Evolutionary conservation across 1,139 yeast genomes (phyloP), one percentile per base, ranked within the genome.

Genomic region (Geotrichum citri-aurantii): DNA sequence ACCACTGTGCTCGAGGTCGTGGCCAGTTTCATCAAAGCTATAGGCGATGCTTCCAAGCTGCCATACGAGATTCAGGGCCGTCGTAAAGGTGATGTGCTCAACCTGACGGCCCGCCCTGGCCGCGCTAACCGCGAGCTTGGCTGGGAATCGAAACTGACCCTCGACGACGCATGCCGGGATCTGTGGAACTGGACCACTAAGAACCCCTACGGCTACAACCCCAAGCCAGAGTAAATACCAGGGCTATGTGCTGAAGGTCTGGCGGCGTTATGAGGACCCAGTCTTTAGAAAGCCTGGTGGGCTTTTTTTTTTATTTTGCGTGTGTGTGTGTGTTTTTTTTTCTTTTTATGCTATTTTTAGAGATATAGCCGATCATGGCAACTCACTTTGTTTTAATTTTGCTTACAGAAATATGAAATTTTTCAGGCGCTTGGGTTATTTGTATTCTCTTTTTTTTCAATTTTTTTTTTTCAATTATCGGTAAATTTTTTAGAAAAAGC

Each of bases 21-120:
- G 68, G 69, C 80, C 61, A 86, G 89, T 1, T 88, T 88, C 71
- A 79, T 83, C 69, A 78, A 78, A 61, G 88, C 88, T 11, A 85
- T 83, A n/a, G 91, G 91, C 52, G 44, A 37, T 17, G 10, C 44
- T n/a, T 75, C 79, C 58, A 79, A 81, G 51, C 78, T 87, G 58
- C 88, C 92, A 3, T 83, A 79, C 68, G 86, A 83, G 66, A 78
- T 87, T 21, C 81, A 76, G 40, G 83, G 80, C 4, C 82, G 93
- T 72, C 80, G 95, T 64, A 83, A 77, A n/a, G 95, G 95, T 37
- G 95, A 88, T 71, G 95, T 88, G 19, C 77, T 86, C 58, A 79
- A 86, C 67, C 80, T 88, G 68, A 85, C 93, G 4, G 92, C 95
- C 12, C 81, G 83, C 68, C 84, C 90, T 23, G 73, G 78, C 21